These are phyloP conservation scores for Kondoa subrosea DNA, from an alignment of 768 basidiomycete genomes.

Conservation along the genomic window DNA sequence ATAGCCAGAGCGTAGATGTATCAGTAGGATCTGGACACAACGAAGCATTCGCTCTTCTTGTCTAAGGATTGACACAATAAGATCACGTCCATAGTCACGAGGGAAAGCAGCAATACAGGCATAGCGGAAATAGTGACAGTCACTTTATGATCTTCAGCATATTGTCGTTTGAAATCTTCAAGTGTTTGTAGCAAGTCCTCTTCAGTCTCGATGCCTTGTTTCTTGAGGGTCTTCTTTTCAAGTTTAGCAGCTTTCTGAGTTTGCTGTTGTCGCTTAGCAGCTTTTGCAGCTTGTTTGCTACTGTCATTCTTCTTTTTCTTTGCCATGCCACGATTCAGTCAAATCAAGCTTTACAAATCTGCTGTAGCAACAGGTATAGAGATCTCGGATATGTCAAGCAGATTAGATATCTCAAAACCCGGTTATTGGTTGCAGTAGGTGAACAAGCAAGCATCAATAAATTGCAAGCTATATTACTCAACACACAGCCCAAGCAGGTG, in stretches of 20 bases:
- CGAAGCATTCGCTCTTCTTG: constrained; percentile 61
- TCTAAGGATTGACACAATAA: constrained; percentile 63
- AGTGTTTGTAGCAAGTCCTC: constrained; percentile 65
- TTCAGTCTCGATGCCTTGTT: constrained; percentile 43
- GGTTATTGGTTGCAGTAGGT: background rate
- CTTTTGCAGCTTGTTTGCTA: constrained; percentile 34
- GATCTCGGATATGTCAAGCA: no score
- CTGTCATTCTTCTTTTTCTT: constrained; percentile 10
- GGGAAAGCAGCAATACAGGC: background rate
- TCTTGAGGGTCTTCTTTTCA: constrained; percentile 31
- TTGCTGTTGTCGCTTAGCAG: constrained; percentile 46
- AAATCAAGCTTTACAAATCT: no score
- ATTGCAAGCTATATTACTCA: background rate
- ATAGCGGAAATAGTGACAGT: constrained; percentile 11
- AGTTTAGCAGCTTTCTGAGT: constrained; percentile 40
- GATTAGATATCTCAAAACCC: no score
- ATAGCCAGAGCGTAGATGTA: constrained; percentile 50
- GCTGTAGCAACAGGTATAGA: no score
- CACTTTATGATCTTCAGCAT: constrained; percentile 46
- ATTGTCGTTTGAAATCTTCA: constrained; percentile 50
- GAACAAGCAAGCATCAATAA: background rate
- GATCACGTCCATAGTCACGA: constrained; percentile 42
- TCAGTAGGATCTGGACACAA: constrained; percentile 63
- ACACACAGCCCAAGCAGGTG: no score
- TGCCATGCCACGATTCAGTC: no score